Conservation (phyloP, 805 yeast species). For the Jamesozyma spencerorum region DNA sequence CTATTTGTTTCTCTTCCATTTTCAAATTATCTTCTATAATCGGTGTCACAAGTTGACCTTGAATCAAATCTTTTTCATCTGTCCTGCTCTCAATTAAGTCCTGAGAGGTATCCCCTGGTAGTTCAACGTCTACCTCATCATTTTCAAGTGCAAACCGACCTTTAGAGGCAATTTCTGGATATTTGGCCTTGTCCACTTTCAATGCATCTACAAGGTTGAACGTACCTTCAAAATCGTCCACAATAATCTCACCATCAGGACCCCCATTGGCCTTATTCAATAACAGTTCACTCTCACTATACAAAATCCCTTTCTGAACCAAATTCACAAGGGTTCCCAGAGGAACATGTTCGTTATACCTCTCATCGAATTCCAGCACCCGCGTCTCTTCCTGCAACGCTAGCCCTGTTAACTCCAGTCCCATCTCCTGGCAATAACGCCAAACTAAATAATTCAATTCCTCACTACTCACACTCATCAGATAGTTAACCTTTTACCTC, state of each 20-base stretch:
- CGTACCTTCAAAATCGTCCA: slow-evolving; percentile 24
- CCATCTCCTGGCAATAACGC: slow-evolving; percentile 85
- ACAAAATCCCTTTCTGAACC: slow-evolving; percentile 79
- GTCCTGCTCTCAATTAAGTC: no score
- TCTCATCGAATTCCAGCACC: slow-evolving; percentile 47
- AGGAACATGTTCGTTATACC: slow-evolving; percentile 46
- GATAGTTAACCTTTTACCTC: neutral
- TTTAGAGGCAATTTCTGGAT: slow-evolving; percentile 22
- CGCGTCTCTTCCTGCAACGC: slow-evolving; percentile 71
- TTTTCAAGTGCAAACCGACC: slow-evolving; percentile 29
- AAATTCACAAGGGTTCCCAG: slow-evolving; percentile 73
- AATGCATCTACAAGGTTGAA: slow-evolving; percentile 50
- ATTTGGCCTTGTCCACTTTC: slow-evolving; percentile 32
- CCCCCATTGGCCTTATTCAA: slow-evolving; percentile 28
- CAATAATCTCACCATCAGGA: neutral
- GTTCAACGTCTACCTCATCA: slow-evolving; percentile 7
- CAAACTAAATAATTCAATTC: slow-evolving; percentile 87
- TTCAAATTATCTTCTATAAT: slow-evolving; percentile 1
- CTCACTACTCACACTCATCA: slow-evolving; percentile 74
- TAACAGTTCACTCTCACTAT: slow-evolving; percentile 57
- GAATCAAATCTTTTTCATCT: no score
- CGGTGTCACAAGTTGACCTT: no score
- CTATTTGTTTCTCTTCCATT: no score
- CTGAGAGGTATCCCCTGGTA: neutral
- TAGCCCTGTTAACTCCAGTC: slow-evolving; percentile 63